phyloP scores from a whole-genome alignment of 2,329 filamentous ascomycete species.

The Zasmidium cellare region DNA sequence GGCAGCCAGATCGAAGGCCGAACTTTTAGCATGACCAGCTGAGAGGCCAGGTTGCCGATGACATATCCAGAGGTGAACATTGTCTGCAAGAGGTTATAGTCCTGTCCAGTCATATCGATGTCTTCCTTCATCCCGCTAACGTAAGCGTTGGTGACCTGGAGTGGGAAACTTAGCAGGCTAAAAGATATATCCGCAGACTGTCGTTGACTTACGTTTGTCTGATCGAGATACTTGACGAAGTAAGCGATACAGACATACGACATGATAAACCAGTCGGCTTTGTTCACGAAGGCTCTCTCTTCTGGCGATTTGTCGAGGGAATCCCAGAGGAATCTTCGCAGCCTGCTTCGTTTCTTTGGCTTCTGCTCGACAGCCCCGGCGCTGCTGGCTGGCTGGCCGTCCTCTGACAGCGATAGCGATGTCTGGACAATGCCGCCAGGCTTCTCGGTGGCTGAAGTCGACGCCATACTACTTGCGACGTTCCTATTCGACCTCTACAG shows the following conservation, averaged over 20 bases:
- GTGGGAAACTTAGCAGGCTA: no score
- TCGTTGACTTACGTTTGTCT: conserved; percentile 4
- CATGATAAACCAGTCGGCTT: conserved; percentile 9
- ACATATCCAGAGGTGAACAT: conserved; percentile 8
- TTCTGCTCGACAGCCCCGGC: neutral
- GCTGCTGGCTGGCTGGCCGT: neutral
- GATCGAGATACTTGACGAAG: conserved; percentile 9
- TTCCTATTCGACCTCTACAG: no score
- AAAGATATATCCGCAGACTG: no score
- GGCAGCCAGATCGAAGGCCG: conserved; percentile 6
- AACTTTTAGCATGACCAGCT: conserved; percentile 9
- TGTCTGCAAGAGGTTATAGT: conserved; percentile 9
- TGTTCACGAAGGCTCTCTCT: conserved; percentile 8
- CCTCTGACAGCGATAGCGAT: neutral
- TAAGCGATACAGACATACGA: conserved; percentile 8
- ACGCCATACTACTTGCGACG: neutral
- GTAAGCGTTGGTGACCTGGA: conserved; percentile 40
- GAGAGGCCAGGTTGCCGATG: conserved; percentile 5
- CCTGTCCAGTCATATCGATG: conserved; percentile 40
- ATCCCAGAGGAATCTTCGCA: conserved; percentile 5
- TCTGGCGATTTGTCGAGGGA: conserved; percentile 5
- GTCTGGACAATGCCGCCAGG: neutral
- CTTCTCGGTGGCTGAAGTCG: neutral
- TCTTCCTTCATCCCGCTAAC: conserved; percentile 57
- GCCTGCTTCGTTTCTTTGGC: conserved; percentile 2